Evolutionary conservation across 2,329 filamentous ascomycete genomes (phyloP).

Genomic region (Elsinoe australis): DNA sequence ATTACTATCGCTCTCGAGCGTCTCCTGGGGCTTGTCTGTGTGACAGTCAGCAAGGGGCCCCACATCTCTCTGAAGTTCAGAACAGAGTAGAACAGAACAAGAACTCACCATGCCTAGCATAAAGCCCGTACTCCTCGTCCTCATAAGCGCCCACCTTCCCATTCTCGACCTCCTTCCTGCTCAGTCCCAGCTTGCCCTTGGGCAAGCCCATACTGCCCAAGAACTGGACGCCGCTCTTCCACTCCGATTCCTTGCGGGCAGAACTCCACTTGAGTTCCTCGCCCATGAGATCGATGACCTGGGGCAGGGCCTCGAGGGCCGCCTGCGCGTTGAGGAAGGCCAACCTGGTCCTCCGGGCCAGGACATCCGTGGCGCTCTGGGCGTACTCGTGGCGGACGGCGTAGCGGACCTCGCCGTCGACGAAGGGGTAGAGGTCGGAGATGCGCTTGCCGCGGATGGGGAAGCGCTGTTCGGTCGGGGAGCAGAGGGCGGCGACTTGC

Average conservation of each 20-base stretch:
- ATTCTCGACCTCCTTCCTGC: constrained; percentile 51
- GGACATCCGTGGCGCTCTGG: constrained; percentile 79
- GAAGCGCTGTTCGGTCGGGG: constrained; percentile 69
- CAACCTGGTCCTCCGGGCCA: constrained; percentile 74
- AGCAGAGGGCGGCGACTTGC: constrained; percentile 75
- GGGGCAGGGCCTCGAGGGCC: constrained; percentile 74
- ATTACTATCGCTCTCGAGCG: constrained; percentile 44
- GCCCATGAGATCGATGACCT: constrained; percentile 81
- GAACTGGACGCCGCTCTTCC: constrained; percentile 60
- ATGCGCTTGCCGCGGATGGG: constrained; percentile 76
- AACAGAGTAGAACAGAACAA: too few species aligned
- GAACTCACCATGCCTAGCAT: constrained; percentile 44
- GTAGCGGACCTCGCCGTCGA: constrained; percentile 87
- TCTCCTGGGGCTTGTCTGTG: constrained; percentile 48
- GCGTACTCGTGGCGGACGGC: constrained; percentile 85
- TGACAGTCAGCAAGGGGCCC: constrained; percentile 3
- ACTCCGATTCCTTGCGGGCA: constrained; percentile 67
- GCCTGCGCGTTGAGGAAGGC: constrained; percentile 91
- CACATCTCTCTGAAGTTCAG: too few species aligned
- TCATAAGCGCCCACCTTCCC: constrained; percentile 44
- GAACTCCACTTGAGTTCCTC: constrained; percentile 73
- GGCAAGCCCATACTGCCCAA: constrained; percentile 56
- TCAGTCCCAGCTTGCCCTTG: constrained; percentile 48
- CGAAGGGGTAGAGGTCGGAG: constrained; percentile 73
- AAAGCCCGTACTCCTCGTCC: constrained; percentile 44